phyloP scores from a whole-genome alignment of 176 grass and related monocot species.

The Pharus latifolius region DNA sequence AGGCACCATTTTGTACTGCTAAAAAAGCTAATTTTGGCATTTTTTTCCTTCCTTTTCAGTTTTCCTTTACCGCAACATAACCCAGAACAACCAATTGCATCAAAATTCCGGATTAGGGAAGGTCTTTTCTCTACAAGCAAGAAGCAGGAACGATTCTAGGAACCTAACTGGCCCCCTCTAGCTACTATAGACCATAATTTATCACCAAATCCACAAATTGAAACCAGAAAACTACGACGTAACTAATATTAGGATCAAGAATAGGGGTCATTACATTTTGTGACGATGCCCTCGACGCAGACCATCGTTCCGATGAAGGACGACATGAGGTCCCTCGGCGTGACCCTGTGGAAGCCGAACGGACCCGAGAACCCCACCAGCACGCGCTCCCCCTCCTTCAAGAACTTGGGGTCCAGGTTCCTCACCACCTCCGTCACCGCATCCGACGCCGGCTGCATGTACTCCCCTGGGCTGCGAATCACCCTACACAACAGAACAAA shows the following conservation, averaged over 20 bases:
- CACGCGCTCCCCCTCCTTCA: slow-evolving; percentile 79
- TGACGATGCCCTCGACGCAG: slow-evolving; percentile 95
- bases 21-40: background rate
- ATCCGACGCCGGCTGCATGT: slow-evolving; percentile 81
- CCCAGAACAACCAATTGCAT: no score
- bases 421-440: slow-evolving; percentile 74
- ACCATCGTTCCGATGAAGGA: slow-evolving; percentile 97
- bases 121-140: background rate
- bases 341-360: slow-evolving; percentile 92
- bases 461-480: slow-evolving; percentile 76
- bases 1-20: background rate
- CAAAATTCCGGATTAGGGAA: background rate
- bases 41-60: background rate
- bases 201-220: background rate
- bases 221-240: background rate
- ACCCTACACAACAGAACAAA: slow-evolving; percentile 34
- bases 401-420: slow-evolving; percentile 65
- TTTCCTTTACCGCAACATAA: background rate
- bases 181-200: background rate
- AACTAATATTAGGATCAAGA: background rate
- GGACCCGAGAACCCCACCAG: slow-evolving; percentile 85
- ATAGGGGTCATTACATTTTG: slow-evolving; percentile 57
- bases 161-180: background rate
- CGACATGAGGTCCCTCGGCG: slow-evolving; percentile 96
- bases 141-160: background rate